A percentile compares a stretch with the other conserved stretches of the same genome.
Conservation (phyloP, 2,329 filamentous ascomycete genomes). For the Monilinia fructigena region DNA sequence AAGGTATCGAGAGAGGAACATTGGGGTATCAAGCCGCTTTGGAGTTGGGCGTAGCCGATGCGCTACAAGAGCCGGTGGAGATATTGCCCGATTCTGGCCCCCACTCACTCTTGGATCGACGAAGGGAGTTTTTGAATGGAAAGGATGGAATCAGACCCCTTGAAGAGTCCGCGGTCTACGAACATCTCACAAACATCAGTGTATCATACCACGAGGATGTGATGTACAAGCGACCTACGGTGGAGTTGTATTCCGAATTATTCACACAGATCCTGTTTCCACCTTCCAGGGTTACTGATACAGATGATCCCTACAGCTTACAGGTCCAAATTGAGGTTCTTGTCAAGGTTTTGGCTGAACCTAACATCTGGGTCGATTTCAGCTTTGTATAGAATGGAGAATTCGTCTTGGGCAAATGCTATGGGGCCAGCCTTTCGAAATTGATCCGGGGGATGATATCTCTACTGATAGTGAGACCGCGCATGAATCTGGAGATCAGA, state of each 20-base stretch:
- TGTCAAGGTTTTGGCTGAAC: constrained; percentile 61
- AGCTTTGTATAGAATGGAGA: constrained; percentile 72
- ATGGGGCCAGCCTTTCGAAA: constrained; percentile 56
- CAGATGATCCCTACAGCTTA: constrained; percentile 59
- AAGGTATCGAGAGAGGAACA: constrained; percentile 68
- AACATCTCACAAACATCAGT: constrained; percentile 54
- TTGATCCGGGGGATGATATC: constrained; percentile 53
- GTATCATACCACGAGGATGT: constrained; percentile 55
- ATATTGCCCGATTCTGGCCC: constrained; percentile 26
- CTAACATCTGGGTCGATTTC: constrained; percentile 73
- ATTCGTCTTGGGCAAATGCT: constrained; percentile 70
- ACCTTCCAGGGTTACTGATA: constrained; percentile 55
- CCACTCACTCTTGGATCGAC: constrained; percentile 30
- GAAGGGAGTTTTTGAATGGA: constrained; percentile 39
- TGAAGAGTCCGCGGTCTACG: constrained; percentile 57
- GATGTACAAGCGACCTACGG: constrained; percentile 50
- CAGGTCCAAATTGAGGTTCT: constrained; percentile 69
- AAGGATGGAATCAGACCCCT: constrained; percentile 50
- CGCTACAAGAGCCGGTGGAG: constrained; percentile 60
- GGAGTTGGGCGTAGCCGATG: constrained; percentile 63
- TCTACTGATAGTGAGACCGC: constrained; percentile 50
- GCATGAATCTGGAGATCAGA: constrained; percentile 57
- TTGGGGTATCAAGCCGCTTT: constrained; percentile 68
- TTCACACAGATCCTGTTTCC: constrained; percentile 60
- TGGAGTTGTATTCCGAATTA: constrained; percentile 61